Base-by-base conservation (phyloP, 345 rosid genomes). In the Arabis hirsuta region DNA sequence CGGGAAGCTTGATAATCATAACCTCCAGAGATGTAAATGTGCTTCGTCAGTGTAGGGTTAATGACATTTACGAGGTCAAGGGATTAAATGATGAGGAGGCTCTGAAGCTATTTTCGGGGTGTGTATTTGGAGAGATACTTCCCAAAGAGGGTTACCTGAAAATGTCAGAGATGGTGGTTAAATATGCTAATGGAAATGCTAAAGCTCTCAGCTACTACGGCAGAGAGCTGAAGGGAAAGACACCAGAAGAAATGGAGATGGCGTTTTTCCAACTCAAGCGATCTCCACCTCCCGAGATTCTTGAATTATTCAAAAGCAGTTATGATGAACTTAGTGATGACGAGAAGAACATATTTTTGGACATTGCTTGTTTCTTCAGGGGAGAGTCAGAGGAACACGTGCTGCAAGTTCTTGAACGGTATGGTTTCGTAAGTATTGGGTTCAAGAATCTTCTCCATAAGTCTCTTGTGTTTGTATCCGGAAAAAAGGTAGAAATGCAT, bases 301-400 rank as follows among this genome's bases (percentile, higher is more conserved):
- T 52, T 26, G n/a, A 65, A 12, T 14, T 62, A 3, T 48, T 79
- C 29, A 69, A 43, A 55, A 73, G 66, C 13, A 74, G 79, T 48
- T 79, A 57, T 50, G 72, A 74, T 69, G 79, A 56, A 44, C 76
- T 74, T 12, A 32, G 61, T 32, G 72, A 48, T 2, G 39, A 71
- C 12, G 74, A 62, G 68, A 79, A 74, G 67, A 36, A 63, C 9
- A 69, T 74, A 69, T 78, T 68, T 27, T 71, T 78, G 8, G 78
- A 78, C 44, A n/a, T 78, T 62, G 78, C 75, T 27, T 78, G 74
- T 67, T 78, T 36, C 9, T 72, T 72, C 7, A 59, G 11, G 7
- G 75, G 79, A 16, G 39, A 54, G 6, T 32, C 26, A 6, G 9
- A 24, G 19, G 62, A 72, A 14, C 46, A 12, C 4, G 79, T 59